phyloP scores from a whole-genome alignment of 805 yeast species.

The Sugiyamaella marilandica region DNA sequence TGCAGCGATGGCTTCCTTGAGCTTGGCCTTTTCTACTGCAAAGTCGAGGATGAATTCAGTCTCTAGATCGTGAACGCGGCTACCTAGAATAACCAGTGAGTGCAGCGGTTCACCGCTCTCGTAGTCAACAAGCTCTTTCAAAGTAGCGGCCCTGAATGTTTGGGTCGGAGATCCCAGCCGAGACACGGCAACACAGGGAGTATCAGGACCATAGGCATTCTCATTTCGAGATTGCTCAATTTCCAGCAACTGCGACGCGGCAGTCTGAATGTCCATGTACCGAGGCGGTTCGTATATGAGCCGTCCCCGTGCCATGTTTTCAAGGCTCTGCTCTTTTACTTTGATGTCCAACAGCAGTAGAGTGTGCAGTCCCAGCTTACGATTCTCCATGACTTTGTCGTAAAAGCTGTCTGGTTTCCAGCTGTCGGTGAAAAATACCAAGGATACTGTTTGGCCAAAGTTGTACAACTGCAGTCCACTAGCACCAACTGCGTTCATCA shows the following conservation, averaged over 20 bases:
- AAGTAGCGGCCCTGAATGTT: constrained; percentile 76
- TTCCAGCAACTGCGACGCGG: constrained; percentile 82
- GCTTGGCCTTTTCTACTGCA: constrained; percentile 49
- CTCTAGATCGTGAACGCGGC: constrained; percentile 88
- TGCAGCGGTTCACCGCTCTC: constrained; percentile 95
- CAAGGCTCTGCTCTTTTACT: constrained; percentile 93
- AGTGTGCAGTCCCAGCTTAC: constrained; percentile 88
- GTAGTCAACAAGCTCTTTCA: constrained; percentile 68
- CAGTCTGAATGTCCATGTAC: constrained; percentile 87
- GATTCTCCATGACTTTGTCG: constrained; percentile 80
- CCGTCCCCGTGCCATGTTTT: constrained; percentile 90
- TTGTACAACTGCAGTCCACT: constrained; percentile 93
- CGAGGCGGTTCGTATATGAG: constrained; percentile 94
- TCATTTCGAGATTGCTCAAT: constrained; percentile 75
- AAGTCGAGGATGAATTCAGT: constrained; percentile 76
- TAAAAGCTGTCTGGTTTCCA: constrained; percentile 98
- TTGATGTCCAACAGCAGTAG: constrained; percentile 83
- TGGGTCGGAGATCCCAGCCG: constrained; percentile 87
- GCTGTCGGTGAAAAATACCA: constrained; percentile 89
- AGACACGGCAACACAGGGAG: constrained; percentile 92
- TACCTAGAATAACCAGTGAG: constrained; percentile 85
- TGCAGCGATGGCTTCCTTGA: constrained; percentile 42
- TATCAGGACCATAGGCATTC: constrained; percentile 73
- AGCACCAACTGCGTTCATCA: constrained; percentile 98
- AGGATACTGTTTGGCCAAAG: constrained; percentile 95